phyloP scores from a whole-genome alignment of 148 eudicot genomes.

The Persicaria tinctoria region DNA sequence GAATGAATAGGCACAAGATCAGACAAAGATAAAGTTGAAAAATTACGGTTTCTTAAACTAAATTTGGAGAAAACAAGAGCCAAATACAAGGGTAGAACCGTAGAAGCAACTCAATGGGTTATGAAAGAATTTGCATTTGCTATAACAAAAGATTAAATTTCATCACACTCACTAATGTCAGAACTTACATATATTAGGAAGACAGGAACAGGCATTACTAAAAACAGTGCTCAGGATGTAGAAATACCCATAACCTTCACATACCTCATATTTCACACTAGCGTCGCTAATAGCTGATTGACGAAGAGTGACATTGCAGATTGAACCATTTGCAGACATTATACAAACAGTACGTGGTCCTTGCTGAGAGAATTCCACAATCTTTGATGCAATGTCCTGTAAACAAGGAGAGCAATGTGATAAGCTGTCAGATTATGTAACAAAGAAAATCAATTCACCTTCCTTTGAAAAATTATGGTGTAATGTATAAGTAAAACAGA shows the following conservation, averaged over 20 bases:
- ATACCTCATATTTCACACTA: constrained; percentile 61
- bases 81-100: neutral
- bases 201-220: neutral
- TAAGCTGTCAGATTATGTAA: neutral
- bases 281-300: constrained; percentile 59
- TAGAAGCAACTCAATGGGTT: neutral
- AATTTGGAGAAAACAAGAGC: neutral
- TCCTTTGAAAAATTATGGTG: neutral
- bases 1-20: neutral
- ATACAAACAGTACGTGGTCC: constrained; percentile 70
- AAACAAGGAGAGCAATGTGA: constrained; percentile 13
- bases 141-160: neutral
- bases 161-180: neutral
- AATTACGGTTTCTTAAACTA: neutral
- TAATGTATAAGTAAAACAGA: neutral
- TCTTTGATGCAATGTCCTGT: constrained; percentile 68
- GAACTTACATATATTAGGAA: neutral
- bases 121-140: neutral
- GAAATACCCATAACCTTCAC: neutral
- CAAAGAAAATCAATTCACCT: neutral
- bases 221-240: neutral
- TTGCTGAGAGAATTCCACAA: constrained; percentile 62
- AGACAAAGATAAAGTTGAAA: neutral
- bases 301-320: constrained; percentile 65
- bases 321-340: constrained; percentile 72